A percentile compares a stretch with the other conserved stretches of the same genome.
Conservation (phyloP, 2,329 filamentous ascomycete genomes). For the Aureobasidium sp. region DNA sequence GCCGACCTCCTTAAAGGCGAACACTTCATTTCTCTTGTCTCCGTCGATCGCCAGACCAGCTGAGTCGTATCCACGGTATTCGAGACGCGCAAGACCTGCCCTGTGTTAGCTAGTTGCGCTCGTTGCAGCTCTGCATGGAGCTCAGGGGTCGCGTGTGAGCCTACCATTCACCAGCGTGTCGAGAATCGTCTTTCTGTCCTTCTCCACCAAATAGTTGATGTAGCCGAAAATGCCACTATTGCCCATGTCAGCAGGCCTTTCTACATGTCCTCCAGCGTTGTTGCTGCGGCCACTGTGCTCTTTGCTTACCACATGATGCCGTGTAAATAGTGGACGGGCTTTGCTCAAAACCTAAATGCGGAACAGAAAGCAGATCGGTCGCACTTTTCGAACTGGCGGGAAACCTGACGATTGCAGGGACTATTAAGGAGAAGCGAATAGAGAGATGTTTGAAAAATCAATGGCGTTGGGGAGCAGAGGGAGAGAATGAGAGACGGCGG, state of each 20-base stretch:
- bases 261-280: neutral
- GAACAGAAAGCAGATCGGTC: neutral
- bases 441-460: neutral
- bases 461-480: slow-evolving; percentile 1
- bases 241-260: neutral
- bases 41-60: slow-evolving; percentile 93
- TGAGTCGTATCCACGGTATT: slow-evolving; percentile 98
- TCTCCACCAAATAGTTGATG: slow-evolving; percentile 98
- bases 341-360: neutral
- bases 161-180: slow-evolving; percentile 92
- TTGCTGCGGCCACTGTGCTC: neutral
- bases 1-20: slow-evolving; percentile 97
- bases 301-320: slow-evolving; percentile 15
- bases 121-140: neutral
- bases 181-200: slow-evolving; percentile 93
- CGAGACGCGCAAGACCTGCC: slow-evolving; percentile 82
- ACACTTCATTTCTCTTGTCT: slow-evolving; percentile 97
- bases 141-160: slow-evolving; percentile 30
- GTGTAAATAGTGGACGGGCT: slow-evolving; percentile 8
- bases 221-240: slow-evolving; percentile 80
- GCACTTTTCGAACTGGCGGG: neutral
- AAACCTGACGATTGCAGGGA: neutral
- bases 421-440: slow-evolving; percentile 9
- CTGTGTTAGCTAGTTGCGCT: slow-evolving; percentile 21
- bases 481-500: neutral